Evolutionary conservation across 495 filamentous ascomycete genomes (phyloP).

Genomic region (Penicillium lividum): DNA sequence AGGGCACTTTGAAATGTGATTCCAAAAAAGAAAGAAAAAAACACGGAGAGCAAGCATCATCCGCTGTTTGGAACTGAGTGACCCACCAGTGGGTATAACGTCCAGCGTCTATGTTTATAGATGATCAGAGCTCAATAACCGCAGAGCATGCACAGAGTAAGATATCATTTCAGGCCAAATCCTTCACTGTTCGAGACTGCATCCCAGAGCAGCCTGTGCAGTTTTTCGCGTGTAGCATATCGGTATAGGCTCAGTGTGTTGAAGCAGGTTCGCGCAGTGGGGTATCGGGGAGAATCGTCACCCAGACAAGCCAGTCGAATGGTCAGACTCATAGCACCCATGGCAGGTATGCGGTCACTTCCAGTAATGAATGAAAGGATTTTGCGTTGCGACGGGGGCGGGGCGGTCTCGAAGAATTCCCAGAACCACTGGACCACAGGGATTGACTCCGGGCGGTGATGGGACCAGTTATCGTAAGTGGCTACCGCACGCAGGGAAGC

Average conservation of each 20-base stretch:
- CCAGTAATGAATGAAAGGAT: conserved; percentile 90
- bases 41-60: neutral
- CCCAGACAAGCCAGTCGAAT: conserved; percentile 76
- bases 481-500: conserved; percentile 74
- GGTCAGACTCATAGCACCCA: conserved; percentile 79
- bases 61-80: neutral
- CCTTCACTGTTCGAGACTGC: conserved; percentile 90
- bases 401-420: conserved; percentile 70
- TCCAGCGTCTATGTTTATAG: conserved; percentile 1
- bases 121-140: neutral
- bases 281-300: conserved; percentile 72
- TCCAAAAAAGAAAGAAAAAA: neutral
- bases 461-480: conserved; percentile 77
- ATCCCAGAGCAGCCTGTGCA: conserved; percentile 77
- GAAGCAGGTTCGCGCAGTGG: conserved; percentile 89
- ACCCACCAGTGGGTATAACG: conserved; percentile 5
- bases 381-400: conserved; percentile 69
- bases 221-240: conserved; percentile 61
- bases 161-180: conserved; percentile 79
- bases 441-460: conserved; percentile 51
- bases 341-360: conserved; percentile 88
- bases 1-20: neutral
- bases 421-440: conserved; percentile 85
- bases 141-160: too few species aligned
- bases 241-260: conserved; percentile 79